Base-by-base conservation (phyloP, 192 early-diverging fungal species). In the Umbelopsis sp. region DNA sequence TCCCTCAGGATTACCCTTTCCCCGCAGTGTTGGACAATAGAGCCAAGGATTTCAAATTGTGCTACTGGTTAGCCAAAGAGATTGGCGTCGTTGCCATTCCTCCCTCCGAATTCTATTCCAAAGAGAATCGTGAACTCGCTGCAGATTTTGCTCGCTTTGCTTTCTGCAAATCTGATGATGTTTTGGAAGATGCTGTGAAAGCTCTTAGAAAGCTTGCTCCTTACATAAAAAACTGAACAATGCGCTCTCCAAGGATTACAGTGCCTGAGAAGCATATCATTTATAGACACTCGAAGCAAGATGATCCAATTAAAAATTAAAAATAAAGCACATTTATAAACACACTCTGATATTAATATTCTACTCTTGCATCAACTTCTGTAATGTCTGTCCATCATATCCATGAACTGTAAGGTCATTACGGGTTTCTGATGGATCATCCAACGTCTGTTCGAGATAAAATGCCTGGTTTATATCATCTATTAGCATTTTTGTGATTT, bases 71-170 rank as follows among this genome's bases (percentile, higher is more conserved):
- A 66, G 92, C 93, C 23, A 91, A 88, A 70, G 90, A 94, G 73
- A 91, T 92, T 76, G 95, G 95, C 35, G 95, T 98, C 4, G 92
- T 91, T 4, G 89, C 92, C 10, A 98, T 98, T 74, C 97, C 97
- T 61, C 93, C 94, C 2, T 86, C 88, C 46, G 93, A 94, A 73
- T 98, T 98, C 74, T 96, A 96, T 73, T 90, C 87, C 47, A 84
- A 78, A 45, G 81, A 81, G 20, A 90, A 92, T 76, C 83, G 82
- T 66, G 45, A 76, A 7, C 70, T 93, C 55, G 92, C 91, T 3
- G 86, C 91, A 44, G 72, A 93, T 71, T 90, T 90, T 72, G 91
- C 91, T 15, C 84, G 96, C 41, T 97, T 98, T 71, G 94, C 95
- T 25, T 98, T 94, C 71, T 97, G 95, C 84, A 98, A 98, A 81